Conservation (phyloP, 371 early-diverging fungal genomes). For the Mucor sp. region DNA sequence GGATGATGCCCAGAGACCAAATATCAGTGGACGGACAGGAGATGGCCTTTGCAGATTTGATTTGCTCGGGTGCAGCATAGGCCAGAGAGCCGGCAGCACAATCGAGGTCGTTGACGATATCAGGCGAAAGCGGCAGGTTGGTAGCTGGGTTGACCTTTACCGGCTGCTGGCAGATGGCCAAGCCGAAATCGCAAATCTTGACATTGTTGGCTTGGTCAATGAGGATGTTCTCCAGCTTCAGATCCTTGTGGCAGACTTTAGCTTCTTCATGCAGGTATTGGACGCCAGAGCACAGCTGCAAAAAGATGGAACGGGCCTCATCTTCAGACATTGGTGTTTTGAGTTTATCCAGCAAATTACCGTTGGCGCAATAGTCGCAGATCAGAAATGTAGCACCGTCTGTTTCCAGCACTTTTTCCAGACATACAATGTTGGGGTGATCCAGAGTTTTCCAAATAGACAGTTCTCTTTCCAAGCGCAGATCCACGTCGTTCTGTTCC, state of each 20-base stretch:
- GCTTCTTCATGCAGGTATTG: slow-evolving; percentile 76
- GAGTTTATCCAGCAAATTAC: slow-evolving; percentile 52
- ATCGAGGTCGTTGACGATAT: slow-evolving; percentile 12
- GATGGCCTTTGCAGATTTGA: slow-evolving; percentile 42
- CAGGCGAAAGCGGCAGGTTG: slow-evolving; percentile 18
- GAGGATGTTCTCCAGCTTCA: slow-evolving; percentile 91
- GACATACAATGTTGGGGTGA: slow-evolving; percentile 67
- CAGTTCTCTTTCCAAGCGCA: slow-evolving; percentile 52
- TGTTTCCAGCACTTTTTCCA: slow-evolving; percentile 64
- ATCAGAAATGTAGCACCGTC: slow-evolving; percentile 68
- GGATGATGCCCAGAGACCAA: slow-evolving; percentile 81
- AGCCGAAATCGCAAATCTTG: slow-evolving; percentile 89
- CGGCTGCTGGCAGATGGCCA: slow-evolving; percentile 57
- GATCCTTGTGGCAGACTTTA: slow-evolving; percentile 81
- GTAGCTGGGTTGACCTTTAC: slow-evolving; percentile 2
- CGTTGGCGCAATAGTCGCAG: slow-evolving; percentile 64
- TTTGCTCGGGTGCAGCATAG: slow-evolving; percentile 76
- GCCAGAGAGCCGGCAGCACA: slow-evolving; percentile 68
- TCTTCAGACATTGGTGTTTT: slow-evolving; percentile 45
- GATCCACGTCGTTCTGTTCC: slow-evolving; percentile 1
- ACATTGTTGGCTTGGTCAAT: slow-evolving; percentile 44
- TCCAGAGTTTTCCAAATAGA: slow-evolving; percentile 65
- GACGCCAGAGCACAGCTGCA: slow-evolving; percentile 73
- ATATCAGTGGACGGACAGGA: slow-evolving; percentile 66
- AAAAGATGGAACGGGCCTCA: slow-evolving; percentile 55